Evolutionary conservation across 305 asterid genomes (phyloP), one percentile per base, ranked within the genome.

Genomic region (Euphrasia arctica): DNA sequence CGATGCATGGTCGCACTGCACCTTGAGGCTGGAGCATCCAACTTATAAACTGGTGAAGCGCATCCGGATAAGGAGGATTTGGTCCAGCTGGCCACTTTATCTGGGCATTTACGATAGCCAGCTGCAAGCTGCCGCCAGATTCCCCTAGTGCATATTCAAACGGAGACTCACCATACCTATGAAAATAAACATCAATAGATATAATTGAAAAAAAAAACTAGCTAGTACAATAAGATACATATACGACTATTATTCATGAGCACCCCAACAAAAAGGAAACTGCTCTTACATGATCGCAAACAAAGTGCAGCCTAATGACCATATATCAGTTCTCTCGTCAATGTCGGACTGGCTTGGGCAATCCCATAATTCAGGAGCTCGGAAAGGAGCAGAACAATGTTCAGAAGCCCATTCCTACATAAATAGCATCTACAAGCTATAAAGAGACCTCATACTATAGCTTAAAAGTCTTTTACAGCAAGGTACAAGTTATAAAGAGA

Each of bases 11-110:
- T 18, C 99, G 79, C 14, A 93, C 95, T 0, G 99, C 70, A 7
- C 90, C 82, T 63, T 90, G 97, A 60, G 99, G 96, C 83, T 93
- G 99, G 69, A 93, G 86, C 97, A 93, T 88, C 99, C 99, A 93
- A 64, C 88, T 90, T 67, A 88, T 90, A 32, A 93, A 93, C 77
- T 90, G 97, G 75, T 82, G 97, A 67, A 93, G 92, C 9, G 97
- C 88, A 12, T 86, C 96, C 0, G 99, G 97, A 47, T 85, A 93
- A 22, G 95, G 85, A 56, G 96, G 89, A 36, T 80, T 86, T 25
- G 91, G 96, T 34, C 92, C 93, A 0, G 74, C 67, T 1, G 99
- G 97, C 97, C 96, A 93, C 72, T 90, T 90, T 68, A 93, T 74
- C 75, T 93, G 99, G 57, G 94, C 91, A 74, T 90, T 93, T 64